Percentiles rank a stretch among this genome's conserved stretches.
These are phyloP conservation scores for Calocybe indica DNA, from an alignment of 768 basidiomycete species.

Conservation along the genomic window DNA sequence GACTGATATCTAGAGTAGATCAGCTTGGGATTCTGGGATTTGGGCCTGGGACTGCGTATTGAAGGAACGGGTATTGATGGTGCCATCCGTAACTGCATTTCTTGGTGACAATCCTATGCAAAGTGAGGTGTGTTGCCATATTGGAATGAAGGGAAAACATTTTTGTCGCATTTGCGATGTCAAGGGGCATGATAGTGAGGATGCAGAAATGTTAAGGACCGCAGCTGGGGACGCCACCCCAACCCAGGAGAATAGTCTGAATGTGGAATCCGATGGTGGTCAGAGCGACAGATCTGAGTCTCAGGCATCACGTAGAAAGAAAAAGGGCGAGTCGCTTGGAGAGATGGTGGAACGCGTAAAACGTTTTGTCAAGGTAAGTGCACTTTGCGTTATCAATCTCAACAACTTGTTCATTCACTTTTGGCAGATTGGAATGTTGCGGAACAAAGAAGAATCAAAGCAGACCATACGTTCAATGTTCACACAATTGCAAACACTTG, in stretches of 20 bases:
- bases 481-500: constrained; percentile 9
- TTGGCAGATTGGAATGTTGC: constrained; percentile 10
- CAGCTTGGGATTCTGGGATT: constrained; percentile 22
- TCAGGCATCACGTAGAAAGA: no score
- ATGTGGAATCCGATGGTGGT: no score
- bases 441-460: constrained; percentile 11
- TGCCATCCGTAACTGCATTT: constrained; percentile 23
- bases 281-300: no score
- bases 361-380: not conserved
- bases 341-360: not conserved
- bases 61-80: constrained; percentile 21
- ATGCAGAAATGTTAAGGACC: no score
- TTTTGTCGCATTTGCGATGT: constrained; percentile 37
- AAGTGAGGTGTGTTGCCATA: constrained; percentile 38
- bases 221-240: no score
- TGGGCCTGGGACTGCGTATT: constrained; percentile 29
- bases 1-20: constrained; percentile 6
- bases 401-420: no score
- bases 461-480: constrained; percentile 12
- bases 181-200: constrained; percentile 16
- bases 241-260: no score
- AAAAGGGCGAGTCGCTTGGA: not conserved
- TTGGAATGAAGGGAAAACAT: constrained; percentile 28
- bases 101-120: constrained; percentile 44
- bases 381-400: not conserved